Evolutionary conservation across 1,139 yeast genomes (phyloP).

Genomic region (Pichia sp.): DNA sequence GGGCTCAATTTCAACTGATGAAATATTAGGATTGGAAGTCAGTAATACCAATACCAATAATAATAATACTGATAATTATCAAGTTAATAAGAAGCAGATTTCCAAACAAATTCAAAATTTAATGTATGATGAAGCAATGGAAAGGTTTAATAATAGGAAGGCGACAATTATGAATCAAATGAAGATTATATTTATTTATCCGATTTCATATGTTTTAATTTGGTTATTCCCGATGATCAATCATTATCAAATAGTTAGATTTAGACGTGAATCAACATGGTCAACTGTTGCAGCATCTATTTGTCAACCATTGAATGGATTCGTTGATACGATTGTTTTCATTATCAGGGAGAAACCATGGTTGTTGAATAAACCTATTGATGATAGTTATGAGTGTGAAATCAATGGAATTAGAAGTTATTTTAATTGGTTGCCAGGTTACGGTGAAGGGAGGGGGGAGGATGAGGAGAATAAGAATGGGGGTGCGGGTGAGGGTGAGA

Average conservation of each 20-base stretch:
- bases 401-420: too few relatives aligned
- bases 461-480: not conserved
- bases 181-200: constrained; percentile 75
- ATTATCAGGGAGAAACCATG: constrained; percentile 67
- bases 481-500: too few relatives aligned
- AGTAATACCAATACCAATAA: constrained; percentile 7
- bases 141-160: constrained; percentile 54
- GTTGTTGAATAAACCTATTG: constrained; percentile 18
- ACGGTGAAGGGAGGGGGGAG: not conserved
- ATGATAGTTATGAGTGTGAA: too few relatives aligned
- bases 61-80: constrained; percentile 1
- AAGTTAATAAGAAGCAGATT: constrained; percentile 10
- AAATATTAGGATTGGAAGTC: constrained; percentile 3
- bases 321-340: constrained; percentile 70
- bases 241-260: constrained; percentile 42
- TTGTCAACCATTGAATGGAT: constrained; percentile 75
- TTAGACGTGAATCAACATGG: constrained; percentile 37
- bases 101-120: constrained; percentile 29
- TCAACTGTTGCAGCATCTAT: constrained; percentile 60
- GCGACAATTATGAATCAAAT: constrained; percentile 67
- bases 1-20: not conserved
- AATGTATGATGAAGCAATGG: constrained; percentile 55
- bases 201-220: constrained; percentile 67
- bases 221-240: constrained; percentile 81
- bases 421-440: constrained; percentile 25